Base-by-base conservation (phyloP, 371 early-diverging fungal genomes). In the Thermomucor indicae-seudaticae region DNA sequence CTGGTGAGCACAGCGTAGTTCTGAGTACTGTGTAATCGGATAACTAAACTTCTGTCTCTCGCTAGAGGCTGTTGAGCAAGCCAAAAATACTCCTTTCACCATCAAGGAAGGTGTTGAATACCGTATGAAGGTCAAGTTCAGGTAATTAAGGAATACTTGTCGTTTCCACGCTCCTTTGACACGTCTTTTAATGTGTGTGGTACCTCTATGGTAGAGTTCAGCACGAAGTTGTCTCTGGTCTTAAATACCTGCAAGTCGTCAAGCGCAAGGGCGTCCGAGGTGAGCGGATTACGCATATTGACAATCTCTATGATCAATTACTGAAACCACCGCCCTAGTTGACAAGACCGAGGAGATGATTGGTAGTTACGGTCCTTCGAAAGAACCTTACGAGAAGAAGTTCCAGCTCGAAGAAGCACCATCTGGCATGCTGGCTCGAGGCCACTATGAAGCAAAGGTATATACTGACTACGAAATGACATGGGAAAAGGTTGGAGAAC, bases 91-190 rank as follows among this genome's bases (percentile, higher is more conserved):
- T 27, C 81, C 86, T 6, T 82, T 97, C 55, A 83, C 85, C 16
- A 96, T 97, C 76, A 97, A 97, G 78, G 96, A 96, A 70, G 96
- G 96, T 50, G 79, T 86, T 51, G 92, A 92, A 55, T 96, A 95
- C 81, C 81, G 90, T 49, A 80, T 95, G 70, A 93, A 93, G 78
- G 88, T 97, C 60, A 79, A 78, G 47, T 97, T 97, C 83, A 83
- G 78, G 79, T 87, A 67, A 40, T n/a, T n/a, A n/a, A n/a, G n/a
- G 60, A 37, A 10, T 32, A 10, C 8, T 35, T 47, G 24, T 56
- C 39, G 7, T 45, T 53, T 39, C 32, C 17, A 22, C 30, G 8
- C 34, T 16, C 19, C 30, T 29, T 28, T 43, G 34, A 8, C 30
- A 43, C 28, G 17, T 28, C 49, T 30, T 41, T 17, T 17, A 28